Evolutionary conservation across 495 filamentous ascomycete genomes (phyloP), one percentile per base, ranked within the genome.

Genomic region (Neurospora hispaniola): DNA sequence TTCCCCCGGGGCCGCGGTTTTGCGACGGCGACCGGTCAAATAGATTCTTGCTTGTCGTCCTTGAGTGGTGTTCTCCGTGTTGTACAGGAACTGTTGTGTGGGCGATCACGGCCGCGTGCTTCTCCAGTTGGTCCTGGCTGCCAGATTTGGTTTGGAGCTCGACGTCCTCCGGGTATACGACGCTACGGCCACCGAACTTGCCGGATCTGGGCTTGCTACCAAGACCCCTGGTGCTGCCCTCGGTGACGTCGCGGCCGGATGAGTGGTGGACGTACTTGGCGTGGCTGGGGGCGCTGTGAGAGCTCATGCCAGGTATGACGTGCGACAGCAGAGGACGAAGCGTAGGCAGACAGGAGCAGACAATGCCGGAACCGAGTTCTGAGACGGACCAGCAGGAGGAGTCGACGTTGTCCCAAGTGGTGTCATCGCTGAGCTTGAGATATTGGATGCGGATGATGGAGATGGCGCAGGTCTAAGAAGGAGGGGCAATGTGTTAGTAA

Each of bases 301-400:
- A 75, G 16, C 76, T 73, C 71, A 84, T 75, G 1, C 74, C 73
- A 20, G 82, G 82, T 1, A 82, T 38, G 71, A 85, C 75, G 23
- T 78, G 80, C 10, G 83, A 80, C 27, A 88, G 72, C 18, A 89
- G 80, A 14, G 87, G 85, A 7, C 86, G 82, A 5, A 87, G 82
- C 31, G 84, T 86, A n/a, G 88, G 86, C 20, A 89, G 84, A 74
- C 83, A 88, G 71, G 85, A 84, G 75, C 86, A 89, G 71, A 85
- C 86, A 44, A 89, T 87, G 41, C 86, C 89, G 0, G 84, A 85
- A 78, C 85, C 88, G 42, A 88, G 82, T 79, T 90, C 88, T 54
- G 86, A 79, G 62, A 84, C 83, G 20, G 86, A 87, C 88, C 88
- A 90, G 72, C 85, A 86, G 0, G 88, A 88, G 1, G 86, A 84